These are phyloP conservation scores for Dictyostelium brefeldianum DNA, from an alignment of 78 protist genomes.

Conservation along the genomic window DNA sequence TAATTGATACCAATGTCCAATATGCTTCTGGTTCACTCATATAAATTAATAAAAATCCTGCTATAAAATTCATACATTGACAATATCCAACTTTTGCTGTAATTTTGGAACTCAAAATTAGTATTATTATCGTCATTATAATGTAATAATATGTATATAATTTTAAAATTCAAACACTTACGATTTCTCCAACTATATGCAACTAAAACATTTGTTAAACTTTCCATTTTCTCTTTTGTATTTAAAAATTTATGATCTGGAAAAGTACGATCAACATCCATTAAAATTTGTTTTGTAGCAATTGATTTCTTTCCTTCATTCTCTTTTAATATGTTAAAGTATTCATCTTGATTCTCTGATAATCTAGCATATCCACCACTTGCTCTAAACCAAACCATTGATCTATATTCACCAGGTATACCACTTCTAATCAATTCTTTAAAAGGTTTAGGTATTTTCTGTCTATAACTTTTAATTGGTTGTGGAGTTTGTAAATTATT, in stretches of 20 bases:
- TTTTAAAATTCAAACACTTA: not conserved
- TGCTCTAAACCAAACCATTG: conserved; percentile 54
- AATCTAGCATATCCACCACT: conserved; percentile 58
- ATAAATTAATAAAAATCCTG: conserved; percentile 84
- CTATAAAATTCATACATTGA: conserved; percentile 94
- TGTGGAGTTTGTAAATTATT: no score
- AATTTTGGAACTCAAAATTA: not conserved
- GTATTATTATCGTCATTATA: not conserved
- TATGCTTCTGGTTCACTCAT: conserved; percentile 93
- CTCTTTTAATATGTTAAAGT: conserved; percentile 23
- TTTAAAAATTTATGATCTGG: conserved; percentile 87
- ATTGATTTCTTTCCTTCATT: conserved; percentile 34
- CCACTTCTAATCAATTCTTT: conserved; percentile 58
- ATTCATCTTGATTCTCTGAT: conserved; percentile 46
- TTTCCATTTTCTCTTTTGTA: conserved; percentile 59
- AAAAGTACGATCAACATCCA: conserved; percentile 89
- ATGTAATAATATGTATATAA: not conserved
- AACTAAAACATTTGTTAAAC: conserved; percentile 62
- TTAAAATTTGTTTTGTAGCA: conserved; percentile 66
- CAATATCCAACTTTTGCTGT: conserved; percentile 91
- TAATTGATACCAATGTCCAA: conserved; percentile 87
- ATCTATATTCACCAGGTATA: conserved; percentile 55
- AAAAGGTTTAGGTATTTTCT: conserved; percentile 24
- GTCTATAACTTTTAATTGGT: conserved; percentile 18
- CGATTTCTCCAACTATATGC: conserved; percentile 91